Evolutionary conservation across 2,329 filamentous ascomycete species (phyloP).

Genomic region (Pseudogymnoascus sp.): DNA sequence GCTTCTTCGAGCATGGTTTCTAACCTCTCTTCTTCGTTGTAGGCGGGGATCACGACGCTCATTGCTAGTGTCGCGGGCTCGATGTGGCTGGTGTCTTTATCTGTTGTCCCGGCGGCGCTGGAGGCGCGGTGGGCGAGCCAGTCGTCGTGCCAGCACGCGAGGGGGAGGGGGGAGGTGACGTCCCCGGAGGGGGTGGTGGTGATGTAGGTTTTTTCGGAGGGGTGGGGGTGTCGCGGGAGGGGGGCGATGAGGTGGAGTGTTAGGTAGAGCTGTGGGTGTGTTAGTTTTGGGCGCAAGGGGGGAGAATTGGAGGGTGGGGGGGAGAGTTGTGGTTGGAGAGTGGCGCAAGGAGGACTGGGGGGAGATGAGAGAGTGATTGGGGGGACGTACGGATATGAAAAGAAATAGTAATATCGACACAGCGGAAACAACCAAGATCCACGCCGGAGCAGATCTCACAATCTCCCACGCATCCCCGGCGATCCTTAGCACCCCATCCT

Average conservation of each 20-base stretch:
- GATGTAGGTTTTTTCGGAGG: slow-evolving; percentile 77
- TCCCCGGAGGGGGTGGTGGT: slow-evolving; percentile 62
- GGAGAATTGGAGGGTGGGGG: no score
- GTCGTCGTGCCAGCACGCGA: slow-evolving; percentile 84
- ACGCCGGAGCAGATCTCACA: neutral
- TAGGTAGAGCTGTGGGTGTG: slow-evolving; percentile 48
- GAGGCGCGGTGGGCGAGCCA: slow-evolving; percentile 50
- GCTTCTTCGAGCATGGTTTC: slow-evolving; percentile 83
- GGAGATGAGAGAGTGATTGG: neutral
- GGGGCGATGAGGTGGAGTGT: slow-evolving; percentile 70
- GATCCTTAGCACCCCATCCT: neutral
- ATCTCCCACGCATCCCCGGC: neutral
- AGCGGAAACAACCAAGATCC: neutral
- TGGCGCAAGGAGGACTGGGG: neutral
- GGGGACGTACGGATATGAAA: neutral
- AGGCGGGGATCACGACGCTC: slow-evolving; percentile 88
- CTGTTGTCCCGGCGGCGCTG: slow-evolving; percentile 25
- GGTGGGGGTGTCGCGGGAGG: slow-evolving; percentile 62
- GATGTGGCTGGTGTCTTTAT: slow-evolving; percentile 45
- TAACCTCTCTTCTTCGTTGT: slow-evolving; percentile 83
- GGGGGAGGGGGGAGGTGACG: slow-evolving; percentile 41
- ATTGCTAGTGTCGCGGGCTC: slow-evolving; percentile 74
- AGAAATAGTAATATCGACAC: neutral
- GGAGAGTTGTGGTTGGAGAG: neutral
- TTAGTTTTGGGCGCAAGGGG: no score